Conservation (phyloP, 2,329 filamentous ascomycete genomes). For the Chlorencoelia australis region DNA sequence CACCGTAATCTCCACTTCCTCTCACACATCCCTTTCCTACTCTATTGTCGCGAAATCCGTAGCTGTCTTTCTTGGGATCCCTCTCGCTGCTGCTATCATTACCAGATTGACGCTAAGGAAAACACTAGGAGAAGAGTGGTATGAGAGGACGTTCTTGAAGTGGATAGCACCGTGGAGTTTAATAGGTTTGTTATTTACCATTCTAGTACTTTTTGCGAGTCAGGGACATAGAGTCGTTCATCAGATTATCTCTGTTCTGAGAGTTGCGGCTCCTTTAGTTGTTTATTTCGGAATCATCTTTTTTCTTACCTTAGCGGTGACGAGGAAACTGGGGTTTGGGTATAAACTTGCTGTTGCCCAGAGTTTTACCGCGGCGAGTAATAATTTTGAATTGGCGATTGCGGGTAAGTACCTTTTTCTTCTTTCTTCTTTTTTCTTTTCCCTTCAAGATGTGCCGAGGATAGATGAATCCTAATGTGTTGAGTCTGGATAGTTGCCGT, state of each 20-base stretch:
- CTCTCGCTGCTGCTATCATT: slow-evolving; percentile 67
- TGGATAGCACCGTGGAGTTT: slow-evolving; percentile 65
- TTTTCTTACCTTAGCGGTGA: slow-evolving; percentile 52
- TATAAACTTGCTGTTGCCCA: slow-evolving; percentile 65
- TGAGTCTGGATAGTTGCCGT: no score
- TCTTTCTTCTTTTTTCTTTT: no score
- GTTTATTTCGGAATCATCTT: slow-evolving; percentile 77
- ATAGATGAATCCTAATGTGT: no score
- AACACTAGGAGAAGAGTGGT: slow-evolving; percentile 47
- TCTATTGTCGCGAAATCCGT: slow-evolving; percentile 66
- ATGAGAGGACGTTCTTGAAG: slow-evolving; percentile 59
- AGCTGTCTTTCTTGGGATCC: slow-evolving; percentile 76
- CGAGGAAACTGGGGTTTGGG: slow-evolving; percentile 58
- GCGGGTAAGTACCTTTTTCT: no score
- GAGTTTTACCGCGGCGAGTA: slow-evolving; percentile 82
- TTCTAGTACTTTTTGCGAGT: slow-evolving; percentile 74
- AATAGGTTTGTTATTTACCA: slow-evolving; percentile 77
- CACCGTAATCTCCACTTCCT: slow-evolving; percentile 48
- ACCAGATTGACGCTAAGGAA: slow-evolving; percentile 55
- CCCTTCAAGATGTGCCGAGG: no score
- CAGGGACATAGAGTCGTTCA: slow-evolving; percentile 69
- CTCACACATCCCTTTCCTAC: slow-evolving; percentile 43
- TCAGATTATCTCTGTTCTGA: slow-evolving; percentile 73
- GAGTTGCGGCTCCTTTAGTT: slow-evolving; percentile 70
- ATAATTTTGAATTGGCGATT: slow-evolving; percentile 89